Base-by-base conservation (phyloP, 1,284 basidiomycete species). In the Pyrrhoderma lamaoense region DNA sequence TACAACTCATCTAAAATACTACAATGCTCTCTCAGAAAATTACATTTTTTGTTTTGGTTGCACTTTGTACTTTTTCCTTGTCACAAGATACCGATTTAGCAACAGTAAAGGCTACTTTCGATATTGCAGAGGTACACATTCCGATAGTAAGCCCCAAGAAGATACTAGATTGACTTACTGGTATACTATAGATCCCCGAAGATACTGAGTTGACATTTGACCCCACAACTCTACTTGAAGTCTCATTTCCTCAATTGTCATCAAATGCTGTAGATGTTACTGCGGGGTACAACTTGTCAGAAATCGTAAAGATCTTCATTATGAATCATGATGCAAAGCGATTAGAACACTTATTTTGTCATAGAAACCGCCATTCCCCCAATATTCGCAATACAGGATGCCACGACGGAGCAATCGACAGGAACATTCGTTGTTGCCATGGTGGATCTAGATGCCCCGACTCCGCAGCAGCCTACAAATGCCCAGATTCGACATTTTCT, bases 391-490 rank as follows among this genome's bases (percentile, higher is more conserved):
- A 47, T 55, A 7, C 45, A 47, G 9, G 18, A 23, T 21, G 42
- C 54, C 13, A n/a, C 37, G 2, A 25, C 22, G 31, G 21, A 45
- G 22, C 19, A n/a, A 18, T n/a, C 22, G 13, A 23, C 39, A 8
- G 35, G 18, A 8, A 65, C 67, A 2, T 75, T 70, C 58, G 69
- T 76, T 11, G 54, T 77, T n/a, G 65, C 65, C 3, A 62, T 76
- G 52, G 64, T 77, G 42, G 75, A 76, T 53, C 75, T 73, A 8
- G 74, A 77, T 59, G 74, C 70, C 0, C 73, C 74, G 8, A 73
- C 71, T 5, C 72, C 72, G 0, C 70, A 75, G 52, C 67, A 69
- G 63, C 18, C 69, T 9, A 56, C 66, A 2, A 55, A 59, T n/a
- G 62, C 71, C 1, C 67, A 75, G 52, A 70, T 73, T 52, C 63